A percentile compares a stretch with the other conserved stretches of the same genome.
These are phyloP conservation scores for Fennellomyces sp. DNA, from an alignment of 371 early-diverging fungal genomes.

Conservation along the genomic window DNA sequence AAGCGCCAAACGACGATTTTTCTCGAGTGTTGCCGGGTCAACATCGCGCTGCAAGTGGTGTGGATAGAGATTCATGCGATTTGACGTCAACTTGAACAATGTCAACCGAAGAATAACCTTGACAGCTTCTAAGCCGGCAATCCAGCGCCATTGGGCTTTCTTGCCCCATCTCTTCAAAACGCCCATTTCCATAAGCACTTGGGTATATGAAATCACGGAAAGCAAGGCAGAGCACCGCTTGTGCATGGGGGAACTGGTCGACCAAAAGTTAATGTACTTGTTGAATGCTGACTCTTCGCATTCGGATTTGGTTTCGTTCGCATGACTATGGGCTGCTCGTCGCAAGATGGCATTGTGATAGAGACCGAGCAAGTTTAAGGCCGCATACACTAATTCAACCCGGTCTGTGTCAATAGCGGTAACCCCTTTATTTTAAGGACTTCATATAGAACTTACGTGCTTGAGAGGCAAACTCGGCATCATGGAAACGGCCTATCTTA, in stretches of 20 bases:
- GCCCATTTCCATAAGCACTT: constrained; percentile 88
- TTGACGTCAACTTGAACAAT: constrained; percentile 59
- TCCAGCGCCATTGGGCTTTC: constrained; percentile 66
- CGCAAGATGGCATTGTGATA: constrained; percentile 89
- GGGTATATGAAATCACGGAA: constrained; percentile 76
- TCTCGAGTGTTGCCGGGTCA: constrained; percentile 37
- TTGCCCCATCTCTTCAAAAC: constrained; percentile 72
- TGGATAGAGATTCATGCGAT: constrained; percentile 70
- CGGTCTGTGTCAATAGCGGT: too few species aligned
- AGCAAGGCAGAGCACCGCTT: constrained; percentile 62
- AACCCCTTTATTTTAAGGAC: too few species aligned
- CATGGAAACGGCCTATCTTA: constrained; percentile 83
- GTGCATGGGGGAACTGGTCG: constrained; percentile 48
- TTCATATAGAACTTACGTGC: constrained; percentile 57
- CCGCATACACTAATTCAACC: constrained; percentile 73
- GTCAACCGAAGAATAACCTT: constrained; percentile 68
- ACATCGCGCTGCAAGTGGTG: constrained; percentile 75
- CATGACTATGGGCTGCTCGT: constrained; percentile 56
- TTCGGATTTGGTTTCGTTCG: constrained; percentile 41
- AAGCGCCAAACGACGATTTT: constrained; percentile 3
- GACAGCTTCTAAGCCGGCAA: constrained; percentile 69
- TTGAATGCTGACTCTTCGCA: constrained; percentile 72
- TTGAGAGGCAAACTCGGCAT: constrained; percentile 94
- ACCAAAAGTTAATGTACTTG: constrained; percentile 74
- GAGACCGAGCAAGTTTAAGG: constrained; percentile 79